Evolutionary conservation across 1,139 yeast genomes (phyloP).

Genomic region (Saccharomyces hybrid): DNA sequence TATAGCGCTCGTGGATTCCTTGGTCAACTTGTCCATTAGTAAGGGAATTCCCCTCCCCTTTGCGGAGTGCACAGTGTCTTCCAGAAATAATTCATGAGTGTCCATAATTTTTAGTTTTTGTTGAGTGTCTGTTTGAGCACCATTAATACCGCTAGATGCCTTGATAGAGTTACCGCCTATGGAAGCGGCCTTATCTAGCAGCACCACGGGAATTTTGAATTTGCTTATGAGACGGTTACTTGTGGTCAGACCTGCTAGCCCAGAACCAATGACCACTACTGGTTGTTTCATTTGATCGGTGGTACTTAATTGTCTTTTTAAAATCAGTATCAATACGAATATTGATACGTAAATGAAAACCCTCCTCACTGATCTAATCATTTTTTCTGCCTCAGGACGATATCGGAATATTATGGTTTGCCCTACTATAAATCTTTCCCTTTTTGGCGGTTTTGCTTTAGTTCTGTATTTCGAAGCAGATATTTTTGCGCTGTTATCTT

Average conservation of each 20-base stretch:
- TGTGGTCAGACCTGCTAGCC: conserved; percentile 70
- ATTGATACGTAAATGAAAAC: conserved; percentile 2
- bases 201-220: conserved; percentile 44
- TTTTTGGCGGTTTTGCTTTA: neutral
- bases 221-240: conserved; percentile 58
- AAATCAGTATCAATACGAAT: conserved; percentile 1
- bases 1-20: conserved; percentile 51
- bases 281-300: conserved; percentile 16
- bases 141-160: conserved; percentile 81
- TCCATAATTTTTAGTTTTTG: conserved; percentile 43
- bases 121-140: conserved; percentile 61
- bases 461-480: neutral
- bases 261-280: conserved; percentile 69
- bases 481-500: neutral
- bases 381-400: neutral
- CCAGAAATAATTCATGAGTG: conserved; percentile 49
- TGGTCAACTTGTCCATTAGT: conserved; percentile 31
- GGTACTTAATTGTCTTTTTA: neutral
- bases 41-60: conserved; percentile 52
- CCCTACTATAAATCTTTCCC: neutral
- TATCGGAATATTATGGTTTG: neutral
- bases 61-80: conserved; percentile 61
- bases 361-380: conserved; percentile 1
- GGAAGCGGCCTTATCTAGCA: conserved; percentile 57
- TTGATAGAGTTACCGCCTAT: conserved; percentile 75